Conservation (phyloP, 805 yeast genomes). For the Hanseniaspora lindneri region DNA sequence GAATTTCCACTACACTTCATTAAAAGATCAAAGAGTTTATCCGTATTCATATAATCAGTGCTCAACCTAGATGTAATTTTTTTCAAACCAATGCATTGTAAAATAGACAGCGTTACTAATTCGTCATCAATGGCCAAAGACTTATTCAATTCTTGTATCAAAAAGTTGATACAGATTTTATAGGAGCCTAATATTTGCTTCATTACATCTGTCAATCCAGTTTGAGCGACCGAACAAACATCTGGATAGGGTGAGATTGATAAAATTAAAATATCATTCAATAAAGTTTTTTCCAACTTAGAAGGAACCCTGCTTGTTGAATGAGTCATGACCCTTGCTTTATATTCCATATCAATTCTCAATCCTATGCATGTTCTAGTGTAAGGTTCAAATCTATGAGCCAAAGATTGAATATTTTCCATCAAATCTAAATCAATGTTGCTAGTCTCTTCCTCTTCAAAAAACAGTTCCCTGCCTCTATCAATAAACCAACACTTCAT, state of each 20-base stretch:
- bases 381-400: slow-evolving; percentile 52
- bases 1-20: slow-evolving; percentile 42
- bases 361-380: slow-evolving; percentile 73
- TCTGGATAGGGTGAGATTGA: slow-evolving; percentile 61
- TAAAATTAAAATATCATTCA: slow-evolving; percentile 52
- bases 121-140: slow-evolving; percentile 41
- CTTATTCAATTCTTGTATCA: slow-evolving; percentile 39
- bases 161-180: slow-evolving; percentile 38
- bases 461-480: slow-evolving; percentile 59
- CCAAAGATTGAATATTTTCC: slow-evolving; percentile 48
- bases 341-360: slow-evolving; percentile 60
- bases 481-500: slow-evolving; percentile 69
- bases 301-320: slow-evolving; percentile 64
- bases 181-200: slow-evolving; percentile 60
- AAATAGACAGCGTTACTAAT: slow-evolving; percentile 51
- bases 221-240: slow-evolving; percentile 58
- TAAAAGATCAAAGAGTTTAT: slow-evolving; percentile 37
- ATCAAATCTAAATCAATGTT: slow-evolving; percentile 45
- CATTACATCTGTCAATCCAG: slow-evolving; percentile 54
- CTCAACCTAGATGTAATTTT: slow-evolving; percentile 48
- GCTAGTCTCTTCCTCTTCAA: slow-evolving; percentile 44
- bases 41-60: slow-evolving; percentile 44
- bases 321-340: slow-evolving; percentile 57
- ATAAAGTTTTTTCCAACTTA: slow-evolving; percentile 45
- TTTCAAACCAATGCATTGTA: slow-evolving; percentile 45